phyloP scores from a whole-genome alignment of 495 filamentous ascomycete species.

The Penicillium salamii region DNA sequence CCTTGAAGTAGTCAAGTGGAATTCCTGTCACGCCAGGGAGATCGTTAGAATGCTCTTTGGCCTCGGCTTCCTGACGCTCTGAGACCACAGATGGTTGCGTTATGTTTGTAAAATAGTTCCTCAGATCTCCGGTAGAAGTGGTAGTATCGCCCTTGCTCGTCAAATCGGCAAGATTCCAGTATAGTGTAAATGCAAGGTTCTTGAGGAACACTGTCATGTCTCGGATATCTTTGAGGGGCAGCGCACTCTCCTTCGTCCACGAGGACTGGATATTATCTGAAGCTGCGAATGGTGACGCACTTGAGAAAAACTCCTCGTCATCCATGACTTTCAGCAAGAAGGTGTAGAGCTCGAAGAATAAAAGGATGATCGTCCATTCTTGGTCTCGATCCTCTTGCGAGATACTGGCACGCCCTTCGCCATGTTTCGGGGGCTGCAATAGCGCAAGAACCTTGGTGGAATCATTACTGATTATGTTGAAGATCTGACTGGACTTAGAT shows the following conservation, averaged over 20 bases:
- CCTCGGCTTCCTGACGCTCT: slow-evolving; percentile 33
- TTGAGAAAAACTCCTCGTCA: slow-evolving; percentile 65
- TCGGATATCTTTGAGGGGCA: slow-evolving; percentile 68
- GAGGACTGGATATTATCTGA: slow-evolving; percentile 36
- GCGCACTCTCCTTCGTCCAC: slow-evolving; percentile 61
- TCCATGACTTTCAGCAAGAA: slow-evolving; percentile 91
- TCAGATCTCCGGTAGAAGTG: slow-evolving; percentile 44
- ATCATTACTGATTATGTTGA: slow-evolving; percentile 59
- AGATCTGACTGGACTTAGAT: slow-evolving; percentile 63
- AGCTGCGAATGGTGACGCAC: slow-evolving; percentile 34
- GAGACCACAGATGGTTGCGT: slow-evolving; percentile 18
- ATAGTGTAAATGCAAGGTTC: slow-evolving; percentile 85
- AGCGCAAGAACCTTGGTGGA: slow-evolving; percentile 54
- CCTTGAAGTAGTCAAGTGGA: slow-evolving; percentile 73
- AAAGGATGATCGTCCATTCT: slow-evolving; percentile 84
- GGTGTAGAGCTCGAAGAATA: slow-evolving; percentile 92
- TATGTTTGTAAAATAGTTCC: slow-evolving; percentile 52
- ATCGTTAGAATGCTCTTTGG: slow-evolving; percentile 37
- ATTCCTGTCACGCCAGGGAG: slow-evolving; percentile 66
- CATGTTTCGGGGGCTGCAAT: slow-evolving; percentile 41
- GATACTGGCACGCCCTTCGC: slow-evolving; percentile 15
- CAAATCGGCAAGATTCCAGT: slow-evolving; percentile 75
- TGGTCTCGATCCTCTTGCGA: slow-evolving; percentile 47
- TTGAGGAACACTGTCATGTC: slow-evolving; percentile 83
- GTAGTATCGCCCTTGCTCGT: slow-evolving; percentile 49